Evolutionary conservation across 1,139 yeast species (phyloP), one percentile per base, ranked within the genome.

Genomic region (Meyerozyma carpophila): DNA sequence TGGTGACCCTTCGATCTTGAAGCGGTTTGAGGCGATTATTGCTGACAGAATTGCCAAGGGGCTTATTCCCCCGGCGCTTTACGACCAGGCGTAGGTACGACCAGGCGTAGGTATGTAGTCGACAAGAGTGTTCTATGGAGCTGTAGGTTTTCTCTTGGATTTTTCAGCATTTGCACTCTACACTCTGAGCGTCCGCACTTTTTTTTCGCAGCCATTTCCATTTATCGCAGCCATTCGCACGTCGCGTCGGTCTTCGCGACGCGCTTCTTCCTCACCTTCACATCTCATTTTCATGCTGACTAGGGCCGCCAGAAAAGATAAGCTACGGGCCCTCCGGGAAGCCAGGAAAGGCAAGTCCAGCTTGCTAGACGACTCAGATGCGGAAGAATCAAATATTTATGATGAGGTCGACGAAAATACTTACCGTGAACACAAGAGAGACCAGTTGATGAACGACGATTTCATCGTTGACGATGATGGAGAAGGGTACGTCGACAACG

Each of bases 391-490:
- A 20, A 61, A 58, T 16, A 81, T 93, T 46, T 91, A 90, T 61
- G 97, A 91, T 55, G 91, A 87, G 55, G 84, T 90, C 8, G 95
- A 87, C 58, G 96, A 90, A 55, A 82, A 77, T 37, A 81, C 85
- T 28, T 91, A 79, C 63, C 72, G 93, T 52, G 77, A 78, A 51
- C 87, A 82, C 59, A 88, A 87, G 58, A 77, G 95, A 52, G 79
- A 85, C 47, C 89, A 90, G 48, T 71, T 93, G 44, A 73, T 89
- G 66, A 83, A 86, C 50, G 97, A 91, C 58, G 96, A 91, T 58
- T 93, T 93, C 59, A 93, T 93, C 41, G 96, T 89, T 2, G 97
- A 90, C 58, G 98, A 93, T 60, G 82, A 84, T 51, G 96, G 95
- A 11, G 84, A 82, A 51, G 94, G 94, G 0, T 93, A 93, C 57